Conservation (phyloP, 2,329 filamentous ascomycete genomes). For the Fusarium luffae region DNA sequence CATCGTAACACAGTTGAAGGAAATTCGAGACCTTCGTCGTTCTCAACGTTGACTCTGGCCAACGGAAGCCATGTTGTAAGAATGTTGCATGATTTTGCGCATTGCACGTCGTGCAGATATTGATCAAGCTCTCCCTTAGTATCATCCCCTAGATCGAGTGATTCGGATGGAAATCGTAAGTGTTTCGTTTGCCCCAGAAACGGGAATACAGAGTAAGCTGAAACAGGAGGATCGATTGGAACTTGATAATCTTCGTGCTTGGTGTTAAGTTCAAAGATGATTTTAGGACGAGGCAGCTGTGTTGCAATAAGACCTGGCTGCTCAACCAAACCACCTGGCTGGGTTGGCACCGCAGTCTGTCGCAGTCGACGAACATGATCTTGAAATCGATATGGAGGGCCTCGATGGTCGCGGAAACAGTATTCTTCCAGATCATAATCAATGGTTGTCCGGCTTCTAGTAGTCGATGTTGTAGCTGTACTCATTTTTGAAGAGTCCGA, state of each 20-base stretch:
- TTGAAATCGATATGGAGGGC: conserved; percentile 45
- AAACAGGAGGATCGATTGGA: not conserved
- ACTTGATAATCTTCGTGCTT: not conserved
- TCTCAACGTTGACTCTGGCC: conserved; percentile 28
- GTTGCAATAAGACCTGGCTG: conserved; percentile 34
- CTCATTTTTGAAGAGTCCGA: conserved; percentile 5
- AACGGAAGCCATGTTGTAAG: conserved; percentile 49
- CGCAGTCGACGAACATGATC: conserved; percentile 39
- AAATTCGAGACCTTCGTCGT: conserved; percentile 47
- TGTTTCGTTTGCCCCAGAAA: conserved; percentile 1
- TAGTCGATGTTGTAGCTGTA: not conserved
- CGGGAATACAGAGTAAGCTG: not conserved
- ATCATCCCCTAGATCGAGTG: conserved; percentile 42
- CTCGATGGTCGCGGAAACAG: conserved; percentile 45
- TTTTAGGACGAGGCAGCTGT: conserved; percentile 28
- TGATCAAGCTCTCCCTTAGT: conserved; percentile 38
- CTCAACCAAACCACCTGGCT: conserved; percentile 33
- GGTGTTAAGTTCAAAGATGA: conserved; percentile 16
- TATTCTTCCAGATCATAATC: conserved; percentile 44
- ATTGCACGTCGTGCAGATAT: conserved; percentile 33
- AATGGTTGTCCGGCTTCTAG: conserved; percentile 27
- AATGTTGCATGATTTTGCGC: conserved; percentile 37
- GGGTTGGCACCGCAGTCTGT: conserved; percentile 11
- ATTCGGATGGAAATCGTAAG: conserved; percentile 34
- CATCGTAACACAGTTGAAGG: conserved; percentile 36